These are phyloP conservation scores for Vickermania ingenoplastis DNA, from an alignment of 208 protist species.

Conservation along the genomic window DNA sequence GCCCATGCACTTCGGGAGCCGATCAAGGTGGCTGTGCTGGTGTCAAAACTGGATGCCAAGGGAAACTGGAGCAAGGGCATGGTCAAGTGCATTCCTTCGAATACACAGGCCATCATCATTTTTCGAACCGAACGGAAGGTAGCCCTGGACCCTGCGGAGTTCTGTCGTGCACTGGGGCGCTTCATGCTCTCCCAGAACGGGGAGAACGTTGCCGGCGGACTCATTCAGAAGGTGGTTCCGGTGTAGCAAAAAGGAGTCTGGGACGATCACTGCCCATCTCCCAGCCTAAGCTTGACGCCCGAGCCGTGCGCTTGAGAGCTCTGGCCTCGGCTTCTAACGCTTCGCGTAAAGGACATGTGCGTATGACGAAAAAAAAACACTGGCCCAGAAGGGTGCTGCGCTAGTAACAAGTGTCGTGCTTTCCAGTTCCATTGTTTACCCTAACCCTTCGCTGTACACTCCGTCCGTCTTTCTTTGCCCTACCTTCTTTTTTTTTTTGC, in stretches of 20 bases:
- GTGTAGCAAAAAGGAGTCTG: conserved; percentile 3
- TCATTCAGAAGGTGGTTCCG: conserved; percentile 47
- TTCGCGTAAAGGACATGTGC: too few species aligned
- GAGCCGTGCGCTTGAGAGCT: too few species aligned
- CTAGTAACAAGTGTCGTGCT: too few species aligned
- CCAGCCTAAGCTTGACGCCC: too few species aligned
- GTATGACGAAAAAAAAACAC: too few species aligned
- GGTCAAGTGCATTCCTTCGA: conserved; percentile 76
- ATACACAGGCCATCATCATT: conserved; percentile 57
- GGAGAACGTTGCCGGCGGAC: conserved; percentile 60
- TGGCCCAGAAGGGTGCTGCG: too few species aligned
- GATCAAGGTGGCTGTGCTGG: conserved; percentile 56
- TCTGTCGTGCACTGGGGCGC: conserved; percentile 61
- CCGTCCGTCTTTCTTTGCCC: too few species aligned
- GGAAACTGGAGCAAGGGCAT: conserved; percentile 76
- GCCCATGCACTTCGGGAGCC: conserved; percentile 56
- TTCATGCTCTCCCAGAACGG: conserved; percentile 82
- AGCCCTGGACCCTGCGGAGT: conserved; percentile 52
- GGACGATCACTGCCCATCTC: too few species aligned
- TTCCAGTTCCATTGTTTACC: too few species aligned
- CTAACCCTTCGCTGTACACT: too few species aligned
- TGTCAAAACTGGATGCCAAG: conserved; percentile 54
- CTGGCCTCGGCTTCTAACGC: neutral
- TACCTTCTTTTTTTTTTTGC: conserved; percentile 17
- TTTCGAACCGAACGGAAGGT: conserved; percentile 43